Conservation (phyloP, 1,284 basidiomycete species). For the Ustilago sp. region DNA sequence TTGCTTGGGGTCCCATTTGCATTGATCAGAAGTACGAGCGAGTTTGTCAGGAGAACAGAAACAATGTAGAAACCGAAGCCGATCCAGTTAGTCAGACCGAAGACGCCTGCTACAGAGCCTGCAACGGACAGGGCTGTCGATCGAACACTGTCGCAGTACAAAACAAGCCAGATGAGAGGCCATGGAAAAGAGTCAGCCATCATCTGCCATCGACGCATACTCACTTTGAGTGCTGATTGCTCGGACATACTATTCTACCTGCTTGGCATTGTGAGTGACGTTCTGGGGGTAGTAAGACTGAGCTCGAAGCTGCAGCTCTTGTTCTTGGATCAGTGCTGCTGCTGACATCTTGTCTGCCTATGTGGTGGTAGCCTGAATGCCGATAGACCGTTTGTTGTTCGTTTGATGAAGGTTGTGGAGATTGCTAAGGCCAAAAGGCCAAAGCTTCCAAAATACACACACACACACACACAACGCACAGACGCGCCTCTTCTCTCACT, state of each 20-base stretch:
- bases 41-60: conserved; percentile 57
- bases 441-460: conserved; percentile 1
- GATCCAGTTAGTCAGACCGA: conserved; percentile 64
- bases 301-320: conserved; percentile 46
- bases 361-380: not conserved
- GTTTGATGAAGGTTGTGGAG: not conserved
- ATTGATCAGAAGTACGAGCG: conserved; percentile 53
- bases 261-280: conserved; percentile 59
- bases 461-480: conserved; percentile 13
- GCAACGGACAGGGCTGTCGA: conserved; percentile 62
- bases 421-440: not conserved
- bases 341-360: conserved; percentile 29
- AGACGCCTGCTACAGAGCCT: conserved; percentile 59
- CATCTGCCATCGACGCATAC: not conserved
- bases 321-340: conserved; percentile 42
- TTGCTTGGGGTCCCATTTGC: conserved; percentile 36
- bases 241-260: conserved; percentile 59
- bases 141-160: conserved; percentile 47
- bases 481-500: conserved; percentile 13
- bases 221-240: not conserved
- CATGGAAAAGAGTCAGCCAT: not conserved
- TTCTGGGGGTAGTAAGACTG: conserved; percentile 61
- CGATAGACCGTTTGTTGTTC: not conserved
- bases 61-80: conserved; percentile 64
- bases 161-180: not conserved